Base-by-base conservation (phyloP, 140 eudicot species). In the Eryngium alpinum region DNA sequence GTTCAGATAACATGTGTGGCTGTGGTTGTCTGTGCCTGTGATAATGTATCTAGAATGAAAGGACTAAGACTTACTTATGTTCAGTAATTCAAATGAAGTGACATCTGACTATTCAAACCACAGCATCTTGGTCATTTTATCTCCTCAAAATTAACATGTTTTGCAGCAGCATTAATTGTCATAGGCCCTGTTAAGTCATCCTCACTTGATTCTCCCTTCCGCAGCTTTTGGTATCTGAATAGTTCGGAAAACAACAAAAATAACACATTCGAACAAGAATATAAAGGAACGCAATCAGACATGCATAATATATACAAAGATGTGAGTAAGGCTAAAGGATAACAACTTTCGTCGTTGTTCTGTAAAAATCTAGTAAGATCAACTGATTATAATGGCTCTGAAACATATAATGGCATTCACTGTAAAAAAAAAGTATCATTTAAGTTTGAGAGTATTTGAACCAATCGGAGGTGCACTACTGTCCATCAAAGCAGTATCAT, bases 61-160 rank as follows among this genome's bases (percentile, higher is more conserved):
- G n/a, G n/a, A n/a, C n/a, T n/a, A n/a, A n/a, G n/a, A n/a, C n/a
- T n/a, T n/a, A n/a, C n/a, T n/a, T n/a, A n/a, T n/a, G n/a, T n/a
- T n/a, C n/a, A n/a, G n/a, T n/a, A n/a, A n/a, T n/a, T n/a, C n/a
- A n/a, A n/a, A n/a, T n/a, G n/a, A n/a, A n/a, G n/a, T n/a, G n/a
- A n/a, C n/a, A n/a, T n/a, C n/a, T n/a, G n/a, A n/a, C n/a, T n/a
- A n/a, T n/a, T n/a, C n/a, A n/a, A n/a, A n/a, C n/a, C n/a, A n/a
- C 77, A 70, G 79, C 86, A 77, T 92, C 96, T 85, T 85, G 90
- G 81, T 89, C 98, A 76, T 92, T 94, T 75, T n/a, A 71, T 82
- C 88, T 92, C 97, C 70, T 92, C 98, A n/a, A 94, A 96, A 81
- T 92, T 94, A 83, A 89, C 93, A 79, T 94, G 92, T 82, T 89